These are phyloP conservation scores for Pulicaria dysenterica DNA, from an alignment of 129 eudicot genomes.

Conservation along the genomic window DNA sequence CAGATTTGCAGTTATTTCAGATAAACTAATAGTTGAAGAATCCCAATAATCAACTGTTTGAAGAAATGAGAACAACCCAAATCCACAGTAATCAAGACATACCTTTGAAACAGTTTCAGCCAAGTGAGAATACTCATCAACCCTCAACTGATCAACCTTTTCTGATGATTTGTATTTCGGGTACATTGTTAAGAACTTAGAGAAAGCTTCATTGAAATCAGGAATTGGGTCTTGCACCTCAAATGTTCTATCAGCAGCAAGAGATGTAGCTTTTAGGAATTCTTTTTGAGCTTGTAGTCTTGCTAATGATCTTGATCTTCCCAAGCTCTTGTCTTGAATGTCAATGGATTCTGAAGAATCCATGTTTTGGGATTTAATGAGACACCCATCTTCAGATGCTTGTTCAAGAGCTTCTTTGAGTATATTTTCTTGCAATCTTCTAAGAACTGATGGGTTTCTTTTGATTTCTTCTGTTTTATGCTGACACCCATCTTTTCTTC, in stretches of 20 bases:
- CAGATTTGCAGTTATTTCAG: conserved; percentile 55
- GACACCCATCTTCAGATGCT: conserved; percentile 76
- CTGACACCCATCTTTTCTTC: conserved; percentile 41
- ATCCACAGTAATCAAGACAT: conserved; percentile 68
- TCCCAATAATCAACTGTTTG: conserved; percentile 60
- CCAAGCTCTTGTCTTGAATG: conserved; percentile 44
- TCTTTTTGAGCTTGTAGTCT: conserved; percentile 58
- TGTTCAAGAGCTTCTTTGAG: conserved; percentile 70
- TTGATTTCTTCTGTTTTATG: conserved; percentile 24
- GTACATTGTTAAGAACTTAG: conserved; percentile 54
- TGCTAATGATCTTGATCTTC: conserved; percentile 56
- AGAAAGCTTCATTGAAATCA: conserved; percentile 39
- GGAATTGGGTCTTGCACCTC: conserved; percentile 45
- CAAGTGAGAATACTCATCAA: conserved; percentile 52
- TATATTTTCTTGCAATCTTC: conserved; percentile 55
- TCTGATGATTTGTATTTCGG: conserved; percentile 55
- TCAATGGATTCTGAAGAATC: conserved; percentile 44
- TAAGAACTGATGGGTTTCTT: conserved; percentile 51
- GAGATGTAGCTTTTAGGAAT: conserved; percentile 51
- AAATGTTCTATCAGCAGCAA: conserved; percentile 46
- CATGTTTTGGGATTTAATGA: conserved; percentile 48
- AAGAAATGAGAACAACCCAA: conserved; percentile 59
- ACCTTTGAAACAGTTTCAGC: conserved; percentile 52
- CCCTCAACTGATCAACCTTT: conserved; percentile 51
- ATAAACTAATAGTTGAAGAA: conserved; percentile 49